Base-by-base conservation (phyloP, 2,329 filamentous ascomycete genomes). In the Colletotrichum sp. region DNA sequence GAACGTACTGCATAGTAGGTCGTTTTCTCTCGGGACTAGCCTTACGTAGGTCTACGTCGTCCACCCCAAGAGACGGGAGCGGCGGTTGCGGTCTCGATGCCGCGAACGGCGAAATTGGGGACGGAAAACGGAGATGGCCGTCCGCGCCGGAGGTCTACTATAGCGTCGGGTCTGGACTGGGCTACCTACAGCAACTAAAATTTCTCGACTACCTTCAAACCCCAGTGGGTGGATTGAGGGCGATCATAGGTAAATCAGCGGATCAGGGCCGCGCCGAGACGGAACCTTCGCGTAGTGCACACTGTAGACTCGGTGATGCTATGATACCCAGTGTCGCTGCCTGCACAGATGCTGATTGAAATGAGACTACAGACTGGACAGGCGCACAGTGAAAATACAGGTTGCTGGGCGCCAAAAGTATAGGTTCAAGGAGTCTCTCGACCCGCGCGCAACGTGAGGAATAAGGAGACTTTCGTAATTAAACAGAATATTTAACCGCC, bases 401-500 rank as follows among this genome's bases (percentile, higher is more conserved):
- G 21, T 8, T 4, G 30, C 24, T 24, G 34, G 16, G 32, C n/a
- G 16, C 6, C 32, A 36, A 30, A 26, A 32, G 8, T 6, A 39
- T 7, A 21, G 12, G 55, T 21, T 64, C 18, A 16, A 30, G 21
- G 43, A 52, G 16, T 21, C 32, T 21, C 24, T 16, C 34, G 24
- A 43, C 7, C 21, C 8, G 34, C 59, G 60, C 43, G 48, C 13
- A 43, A 24, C 64, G 43, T n/a, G 34, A 64, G 21, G 32, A 68
- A 65, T 65, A 73, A 75, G 64, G 73, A 75, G 59, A 77, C 69
- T 78, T 75, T 78, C 77, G 69, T 78, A 75, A 78, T 78, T 78
- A 78, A 75, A 77, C 75, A 77, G 66, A 72, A 73, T 78, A 78
- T 78, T 65, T 60, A 72, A 63, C 77, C 77, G 63, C 77, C 75